phyloP scores from a whole-genome alignment of 805 yeast genomes.

The Saturnispora saitoi region DNA sequence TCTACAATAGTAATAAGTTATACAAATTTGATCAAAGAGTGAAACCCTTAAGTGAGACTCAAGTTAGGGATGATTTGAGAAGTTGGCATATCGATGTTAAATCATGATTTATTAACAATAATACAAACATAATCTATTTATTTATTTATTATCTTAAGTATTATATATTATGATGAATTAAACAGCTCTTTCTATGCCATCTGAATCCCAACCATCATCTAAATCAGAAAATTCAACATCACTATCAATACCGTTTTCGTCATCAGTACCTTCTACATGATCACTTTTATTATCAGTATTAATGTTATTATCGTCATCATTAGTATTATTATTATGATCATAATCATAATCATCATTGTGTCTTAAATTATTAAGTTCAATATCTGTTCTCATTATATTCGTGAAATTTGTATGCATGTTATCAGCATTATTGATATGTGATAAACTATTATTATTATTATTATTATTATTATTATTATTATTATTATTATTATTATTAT shows the following conservation, averaged over 20 bases:
- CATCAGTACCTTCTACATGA: background rate
- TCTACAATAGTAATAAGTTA: background rate
- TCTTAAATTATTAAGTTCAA: background rate
- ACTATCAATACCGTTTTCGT: background rate
- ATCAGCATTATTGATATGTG: background rate
- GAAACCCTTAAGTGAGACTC: conserved; percentile 25
- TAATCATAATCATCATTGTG: background rate
- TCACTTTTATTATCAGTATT: background rate
- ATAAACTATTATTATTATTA: background rate
- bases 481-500: background rate
- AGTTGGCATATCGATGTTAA: conserved; percentile 31
- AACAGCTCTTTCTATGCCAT: conserved; percentile 24
- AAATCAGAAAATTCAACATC: conserved; percentile 20
- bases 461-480: background rate
- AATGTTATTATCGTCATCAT: conserved; percentile 1
- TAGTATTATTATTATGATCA: background rate
- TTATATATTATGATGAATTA: background rate
- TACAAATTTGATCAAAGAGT: background rate
- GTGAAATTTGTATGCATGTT: background rate
- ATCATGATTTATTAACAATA: conserved; percentile 9
- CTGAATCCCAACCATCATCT: conserved; percentile 23
- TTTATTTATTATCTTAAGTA: background rate
- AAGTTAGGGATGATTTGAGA: conserved; percentile 29
- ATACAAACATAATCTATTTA: background rate
- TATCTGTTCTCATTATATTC: background rate